Evolutionary conservation across 345 rosid genomes (phyloP), one percentile per base, ranked within the genome.

Genomic region (Excoecaria agallocha): DNA sequence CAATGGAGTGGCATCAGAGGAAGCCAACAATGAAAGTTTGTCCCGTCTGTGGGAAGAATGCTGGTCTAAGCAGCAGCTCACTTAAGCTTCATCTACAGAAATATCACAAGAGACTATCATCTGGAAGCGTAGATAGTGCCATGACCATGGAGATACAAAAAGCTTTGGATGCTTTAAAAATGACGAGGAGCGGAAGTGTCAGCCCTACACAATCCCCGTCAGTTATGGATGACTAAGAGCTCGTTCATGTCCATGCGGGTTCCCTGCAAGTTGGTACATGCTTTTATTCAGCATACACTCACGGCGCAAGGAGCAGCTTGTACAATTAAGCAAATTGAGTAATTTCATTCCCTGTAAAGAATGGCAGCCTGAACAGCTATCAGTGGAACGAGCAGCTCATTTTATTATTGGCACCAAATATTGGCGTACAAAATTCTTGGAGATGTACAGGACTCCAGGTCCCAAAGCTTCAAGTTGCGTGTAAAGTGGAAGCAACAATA

Each of bases 121-220:
- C 98, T 15, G 97, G 98, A 68, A 93, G 99, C 20, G 99, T 96
- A 19, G 99, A 93, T 82, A 93, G 99, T 78, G 99, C 99, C 69
- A 96, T 96, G 97, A 91, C 83, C 17, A 88, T 90, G 96, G 99
- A 93, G 79, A 96, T 93, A 77, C 92, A 93, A 61, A 96, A 96
- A 83, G 96, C 92, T 69, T 77, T 96, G 76, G 91, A 89, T 17
- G 96, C 97, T 20, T 91, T 95, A 45, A 83, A 87, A 74, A 80
- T 95, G 66, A 86, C 87, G 74, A 80, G 91, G 52, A 82, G 91
- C 30, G 93, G 91, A 35, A 88, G 91, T 51, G 90, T 72, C 74
- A 91, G 90, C 80, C 86, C 97, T 55, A 79, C 84, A 16, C 89
- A 74, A 38, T 80, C 89, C 73, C 83, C 35, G 69, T 72, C 82